Evolutionary conservation across 2,329 filamentous ascomycete species (phyloP).

Genomic region (Colletotrichum lupini): DNA sequence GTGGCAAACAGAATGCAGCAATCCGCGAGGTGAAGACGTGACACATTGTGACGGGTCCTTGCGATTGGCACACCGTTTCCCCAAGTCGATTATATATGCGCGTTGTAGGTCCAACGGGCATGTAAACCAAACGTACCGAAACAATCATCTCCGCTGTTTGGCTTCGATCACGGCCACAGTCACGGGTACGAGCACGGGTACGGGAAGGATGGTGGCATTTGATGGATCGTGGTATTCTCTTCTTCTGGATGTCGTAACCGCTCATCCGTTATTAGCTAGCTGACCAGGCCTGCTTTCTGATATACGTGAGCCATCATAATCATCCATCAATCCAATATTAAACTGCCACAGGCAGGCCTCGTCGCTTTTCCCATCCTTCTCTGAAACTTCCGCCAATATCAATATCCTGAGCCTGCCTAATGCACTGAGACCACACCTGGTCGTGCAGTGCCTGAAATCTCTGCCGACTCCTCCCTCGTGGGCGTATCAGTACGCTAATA

Average conservation of each 20-base stretch:
- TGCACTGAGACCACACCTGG: background rate
- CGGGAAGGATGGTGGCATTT: conserved; percentile 1
- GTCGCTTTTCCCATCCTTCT: conserved; percentile 19
- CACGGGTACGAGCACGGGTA: background rate
- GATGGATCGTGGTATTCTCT: conserved; percentile 27
- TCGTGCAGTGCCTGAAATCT: conserved; percentile 3
- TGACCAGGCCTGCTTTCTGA: conserved; percentile 34
- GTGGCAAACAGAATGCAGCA: background rate
- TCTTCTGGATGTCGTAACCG: conserved; percentile 21
- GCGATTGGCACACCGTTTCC: background rate
- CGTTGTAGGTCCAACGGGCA: background rate
- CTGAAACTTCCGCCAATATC: background rate
- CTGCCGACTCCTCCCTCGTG: background rate
- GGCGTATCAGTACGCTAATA: conserved; percentile 31
- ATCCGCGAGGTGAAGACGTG: background rate
- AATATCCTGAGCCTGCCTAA: background rate
- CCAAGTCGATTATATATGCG: background rate
- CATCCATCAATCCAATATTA: conserved; percentile 29
- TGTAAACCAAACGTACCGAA: background rate
- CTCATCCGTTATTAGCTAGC: conserved; percentile 33
- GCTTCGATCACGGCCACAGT: no score
- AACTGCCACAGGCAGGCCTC: conserved; percentile 19
- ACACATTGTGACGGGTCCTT: background rate
- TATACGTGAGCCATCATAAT: conserved; percentile 32
- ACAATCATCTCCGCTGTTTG: background rate